These are phyloP conservation scores for Bipolaris oryzae DNA, from an alignment of 2,329 filamentous ascomycete species.

Conservation along the genomic window DNA sequence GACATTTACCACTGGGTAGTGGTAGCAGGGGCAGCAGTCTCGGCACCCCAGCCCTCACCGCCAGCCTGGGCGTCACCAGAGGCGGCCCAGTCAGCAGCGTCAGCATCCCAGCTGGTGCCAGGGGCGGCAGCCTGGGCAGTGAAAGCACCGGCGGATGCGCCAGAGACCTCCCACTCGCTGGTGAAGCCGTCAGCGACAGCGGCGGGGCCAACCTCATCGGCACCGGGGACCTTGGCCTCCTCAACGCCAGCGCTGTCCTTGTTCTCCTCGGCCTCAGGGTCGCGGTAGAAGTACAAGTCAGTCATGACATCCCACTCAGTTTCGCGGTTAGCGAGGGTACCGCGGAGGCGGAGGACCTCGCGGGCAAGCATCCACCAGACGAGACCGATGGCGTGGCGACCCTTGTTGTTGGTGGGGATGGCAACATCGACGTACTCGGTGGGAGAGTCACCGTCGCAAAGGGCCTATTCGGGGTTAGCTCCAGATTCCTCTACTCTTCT, in stretches of 20 bases:
- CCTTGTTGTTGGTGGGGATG: slow-evolving; percentile 99
- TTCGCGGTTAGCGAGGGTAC: slow-evolving; percentile 94
- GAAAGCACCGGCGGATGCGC: slow-evolving; percentile 69
- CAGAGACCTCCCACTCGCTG: slow-evolving; percentile 84
- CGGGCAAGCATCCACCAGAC: slow-evolving; percentile 99
- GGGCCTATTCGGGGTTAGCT: slow-evolving; percentile 59
- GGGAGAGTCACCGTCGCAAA: slow-evolving; percentile 98
- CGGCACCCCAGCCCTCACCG: slow-evolving; percentile 59
- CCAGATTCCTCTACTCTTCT: neutral
- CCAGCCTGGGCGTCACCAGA: slow-evolving; percentile 56
- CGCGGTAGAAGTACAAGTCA: slow-evolving; percentile 99
- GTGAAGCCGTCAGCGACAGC: slow-evolving; percentile 81
- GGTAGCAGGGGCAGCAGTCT: slow-evolving; percentile 43
- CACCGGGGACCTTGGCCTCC: slow-evolving; percentile 82
- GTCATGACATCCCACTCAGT: slow-evolving; percentile 99
- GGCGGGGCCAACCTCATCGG: slow-evolving; percentile 80
- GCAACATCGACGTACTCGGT: slow-evolving; percentile 99
- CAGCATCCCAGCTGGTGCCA: slow-evolving; percentile 68
- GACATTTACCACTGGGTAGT: slow-evolving; percentile 54
- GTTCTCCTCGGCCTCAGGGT: slow-evolving; percentile 99
- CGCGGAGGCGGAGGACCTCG: slow-evolving; percentile 98
- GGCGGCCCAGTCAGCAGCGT: slow-evolving; percentile 72
- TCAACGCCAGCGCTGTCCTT: slow-evolving; percentile 83
- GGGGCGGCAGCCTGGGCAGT: slow-evolving; percentile 60
- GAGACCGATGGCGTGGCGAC: slow-evolving; percentile 96